These are phyloP conservation scores for Nemophila menziesii DNA, from an alignment of 257 asterid genomes.

Conservation along the genomic window DNA sequence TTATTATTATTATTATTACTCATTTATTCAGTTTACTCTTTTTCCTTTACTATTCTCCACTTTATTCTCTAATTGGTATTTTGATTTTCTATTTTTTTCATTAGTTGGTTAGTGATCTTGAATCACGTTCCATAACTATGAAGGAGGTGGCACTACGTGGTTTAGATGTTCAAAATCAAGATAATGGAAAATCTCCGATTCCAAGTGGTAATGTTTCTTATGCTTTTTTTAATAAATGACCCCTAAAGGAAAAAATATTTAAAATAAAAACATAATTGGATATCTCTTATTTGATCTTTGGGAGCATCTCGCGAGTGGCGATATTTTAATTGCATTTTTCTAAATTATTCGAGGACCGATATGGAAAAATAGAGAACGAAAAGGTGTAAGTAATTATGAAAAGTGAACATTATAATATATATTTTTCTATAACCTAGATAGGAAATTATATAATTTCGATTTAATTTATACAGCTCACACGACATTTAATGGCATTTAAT, in stretches of 20 bases:
- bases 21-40: background rate
- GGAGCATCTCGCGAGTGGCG: too few species aligned
- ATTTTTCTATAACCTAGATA: too few species aligned
- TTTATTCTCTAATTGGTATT: background rate
- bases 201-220: conserved; percentile 16
- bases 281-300: too few species aligned
- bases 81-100: conserved; percentile 4
- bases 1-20: background rate
- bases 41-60: background rate
- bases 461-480: too few species aligned
- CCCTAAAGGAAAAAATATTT: background rate
- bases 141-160: conserved; percentile 33
- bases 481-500: too few species aligned
- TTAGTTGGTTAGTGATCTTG: conserved; percentile 71
- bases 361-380: background rate
- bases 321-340: too few species aligned
- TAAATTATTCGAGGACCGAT: too few species aligned
- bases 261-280: too few species aligned
- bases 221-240: background rate
- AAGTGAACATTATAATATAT: too few species aligned
- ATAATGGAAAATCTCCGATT: conserved; percentile 25
- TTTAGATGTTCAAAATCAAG: conserved; percentile 33
- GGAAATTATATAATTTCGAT: too few species aligned
- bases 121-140: conserved; percentile 32
- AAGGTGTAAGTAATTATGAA: background rate